Evolutionary conservation across 768 basidiomycete genomes (phyloP), one percentile per base, ranked within the genome.

Genomic region (Leucogyrophana mollusca): DNA sequence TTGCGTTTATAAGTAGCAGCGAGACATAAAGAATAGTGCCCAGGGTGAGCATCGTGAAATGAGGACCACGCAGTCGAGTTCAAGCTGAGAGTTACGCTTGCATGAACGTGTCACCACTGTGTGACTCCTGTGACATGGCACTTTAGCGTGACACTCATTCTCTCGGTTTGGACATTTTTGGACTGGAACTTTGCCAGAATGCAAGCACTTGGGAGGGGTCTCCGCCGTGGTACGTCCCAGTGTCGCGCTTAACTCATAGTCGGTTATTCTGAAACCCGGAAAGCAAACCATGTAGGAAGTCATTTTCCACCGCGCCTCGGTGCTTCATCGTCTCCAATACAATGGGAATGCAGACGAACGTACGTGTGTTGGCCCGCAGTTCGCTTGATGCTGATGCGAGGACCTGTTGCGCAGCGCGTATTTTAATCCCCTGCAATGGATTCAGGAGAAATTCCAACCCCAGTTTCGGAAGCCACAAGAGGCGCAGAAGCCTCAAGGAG

Each of bases 1-100:
- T 82, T 36, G 94, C 91, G 66, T 99, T 98, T 57, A 94, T 82
- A 61, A 97, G 73, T 34, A 99, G 82, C 18, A 99, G 75, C 20
- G 82, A 73, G 46, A 93, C 86, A 73, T 96, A 92, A 56, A 97
- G 70, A 53, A 96, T 78, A 13, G 79, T 79, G 33, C 88, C 89
- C 36, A 90, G 68, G 48, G 76, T 66, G 48, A 80, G 67, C 77
- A 83, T 82, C 46, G 55, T 61, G 27, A 30, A 30, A 30, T 30
- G 27, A n/a, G n/a, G 6, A 7, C 27, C 40, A 43, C 13, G 41
- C 54, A 7, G 50, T 46, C 17, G 27, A 7, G 27, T 30, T 30
- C 27, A 30, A 30, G 27, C 49, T 52, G 55, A 50, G 50, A 40
- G 53, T 37, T 32, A 45, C n/a, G 42, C 49, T 56, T 52, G 46